phyloP scores from a whole-genome alignment of 139 green algal species.

The Closterium sp. region DNA sequence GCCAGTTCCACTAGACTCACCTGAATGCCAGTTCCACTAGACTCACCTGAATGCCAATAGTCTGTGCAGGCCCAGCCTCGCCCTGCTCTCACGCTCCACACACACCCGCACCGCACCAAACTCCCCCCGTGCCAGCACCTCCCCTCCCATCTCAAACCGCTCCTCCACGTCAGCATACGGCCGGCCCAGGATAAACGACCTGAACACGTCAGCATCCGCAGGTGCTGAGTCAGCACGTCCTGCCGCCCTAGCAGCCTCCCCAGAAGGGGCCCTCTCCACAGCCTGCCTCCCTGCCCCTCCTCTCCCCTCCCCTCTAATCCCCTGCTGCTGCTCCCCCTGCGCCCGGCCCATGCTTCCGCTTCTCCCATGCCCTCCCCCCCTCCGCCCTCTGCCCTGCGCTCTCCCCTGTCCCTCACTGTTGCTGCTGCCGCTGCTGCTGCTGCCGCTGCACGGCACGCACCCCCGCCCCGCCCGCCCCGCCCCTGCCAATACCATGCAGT shows the following conservation, averaged over 20 bases:
- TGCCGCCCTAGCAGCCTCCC: background rate
- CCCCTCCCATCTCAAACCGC: background rate
- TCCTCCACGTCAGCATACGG: background rate
- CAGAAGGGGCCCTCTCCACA: background rate
- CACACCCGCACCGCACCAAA: background rate
- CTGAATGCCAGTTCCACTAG: background rate
- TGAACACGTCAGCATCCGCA: background rate
- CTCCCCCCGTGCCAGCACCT: background rate
- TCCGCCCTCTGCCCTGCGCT: background rate
- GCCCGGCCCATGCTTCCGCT: background rate
- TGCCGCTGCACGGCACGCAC: background rate
- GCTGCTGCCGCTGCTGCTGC: background rate
- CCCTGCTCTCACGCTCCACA: background rate
- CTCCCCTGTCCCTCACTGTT: background rate
- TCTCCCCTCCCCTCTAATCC: background rate
- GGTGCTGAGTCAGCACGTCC: background rate
- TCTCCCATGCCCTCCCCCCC: background rate
- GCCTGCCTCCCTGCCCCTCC: background rate
- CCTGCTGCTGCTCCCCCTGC: background rate
- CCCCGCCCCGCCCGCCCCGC: no score
- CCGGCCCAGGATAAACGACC: background rate
- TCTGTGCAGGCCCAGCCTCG: background rate
- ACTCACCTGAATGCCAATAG: background rate
- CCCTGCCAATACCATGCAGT: background rate
- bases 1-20: no score